Conservation (phyloP, 2,329 filamentous ascomycete species). For the Lasiodiplodia gonubiensis region DNA sequence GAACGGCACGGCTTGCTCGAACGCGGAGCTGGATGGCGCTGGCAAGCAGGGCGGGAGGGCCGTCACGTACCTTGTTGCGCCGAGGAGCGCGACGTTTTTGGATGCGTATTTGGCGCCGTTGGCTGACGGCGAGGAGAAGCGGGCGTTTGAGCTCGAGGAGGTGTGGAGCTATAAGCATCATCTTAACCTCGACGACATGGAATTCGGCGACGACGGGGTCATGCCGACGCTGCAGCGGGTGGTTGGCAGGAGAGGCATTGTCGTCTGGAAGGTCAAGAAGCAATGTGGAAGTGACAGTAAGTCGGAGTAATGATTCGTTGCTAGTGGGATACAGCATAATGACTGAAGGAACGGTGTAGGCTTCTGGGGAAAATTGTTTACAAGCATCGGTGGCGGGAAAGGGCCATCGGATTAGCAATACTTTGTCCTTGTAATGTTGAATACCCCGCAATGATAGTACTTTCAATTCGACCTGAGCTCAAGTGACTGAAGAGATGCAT, state of each 20-base stretch:
- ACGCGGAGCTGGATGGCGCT: constrained; percentile 41
- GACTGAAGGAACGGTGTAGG: neutral
- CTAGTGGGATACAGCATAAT: neutral
- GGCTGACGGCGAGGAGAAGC: neutral
- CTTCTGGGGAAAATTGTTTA: neutral
- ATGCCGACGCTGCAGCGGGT: constrained; percentile 73
- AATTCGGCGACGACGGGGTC: constrained; percentile 77
- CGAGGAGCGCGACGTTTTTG: constrained; percentile 72
- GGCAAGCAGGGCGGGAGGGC: constrained; percentile 61
- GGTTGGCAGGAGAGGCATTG: constrained; percentile 56
- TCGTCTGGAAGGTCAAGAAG: constrained; percentile 50
- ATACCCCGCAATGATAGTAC: neutral
- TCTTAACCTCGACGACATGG: constrained; percentile 79
- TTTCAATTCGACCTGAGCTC: too few relatives aligned
- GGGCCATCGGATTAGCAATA: neutral
- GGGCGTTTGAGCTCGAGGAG: constrained; percentile 67
- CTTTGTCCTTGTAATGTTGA: constrained; percentile 7
- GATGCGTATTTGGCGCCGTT: constrained; percentile 55
- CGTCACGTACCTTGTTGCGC: constrained; percentile 66
- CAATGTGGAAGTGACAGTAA: constrained; percentile 38
- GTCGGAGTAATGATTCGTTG: neutral
- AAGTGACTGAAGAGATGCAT: too few relatives aligned
- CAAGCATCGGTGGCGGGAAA: neutral
- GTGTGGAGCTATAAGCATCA: constrained; percentile 72
- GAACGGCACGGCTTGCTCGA: constrained; percentile 67